Evolutionary conservation across 345 rosid genomes (phyloP), one percentile per base, ranked within the genome.

Genomic region (Heritiera fomes): DNA sequence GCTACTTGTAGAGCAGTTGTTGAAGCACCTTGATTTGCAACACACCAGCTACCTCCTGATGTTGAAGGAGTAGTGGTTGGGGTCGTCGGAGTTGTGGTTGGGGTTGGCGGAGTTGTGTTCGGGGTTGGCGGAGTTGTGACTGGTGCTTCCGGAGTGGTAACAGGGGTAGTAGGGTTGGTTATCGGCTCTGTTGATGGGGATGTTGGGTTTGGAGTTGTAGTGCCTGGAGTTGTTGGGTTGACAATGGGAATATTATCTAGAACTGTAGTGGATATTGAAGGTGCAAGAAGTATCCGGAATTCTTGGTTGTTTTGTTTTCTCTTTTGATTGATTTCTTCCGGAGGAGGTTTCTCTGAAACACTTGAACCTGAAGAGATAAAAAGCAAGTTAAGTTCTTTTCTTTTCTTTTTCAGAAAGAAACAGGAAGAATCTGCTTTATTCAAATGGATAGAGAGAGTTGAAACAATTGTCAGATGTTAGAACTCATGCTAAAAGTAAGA

Each of bases 1-100:
- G 99, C 98, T 56, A 96, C 99, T 79, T 96, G 99, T 67, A 94
- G 83, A 63, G 97, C 89, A 53, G 98, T 96, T 53, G 86, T 76
- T 0, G 98, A 90, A 73, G 99, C 92, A 66, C 82, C 76, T 58
- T 95, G 88, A 61, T 85, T 96, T 6, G 97, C 94, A 73, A 92
- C 82, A 41, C 99, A 96, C 97, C 95, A 96, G 68, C 81, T 63
- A 11, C 97, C 95, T 2, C 92, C 86, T 80, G 59, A 8, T 10
- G 79, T 71, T 17, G 78, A 6, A 11, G 86, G 80, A 71, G 78
- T 83, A 10, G 80, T 80, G 28, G 81, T 80, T 14, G 95, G 87
- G 6, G 85, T 82, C 32, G 66, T 65, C 13, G 77, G 83, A 47
- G 63, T 50, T 34, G 85, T 82, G 52, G 52, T 61, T 8, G 91